Evolutionary conservation across 257 asterid genomes (phyloP), one percentile per base, ranked within the genome.

Genomic region (Fraxinus americana): DNA sequence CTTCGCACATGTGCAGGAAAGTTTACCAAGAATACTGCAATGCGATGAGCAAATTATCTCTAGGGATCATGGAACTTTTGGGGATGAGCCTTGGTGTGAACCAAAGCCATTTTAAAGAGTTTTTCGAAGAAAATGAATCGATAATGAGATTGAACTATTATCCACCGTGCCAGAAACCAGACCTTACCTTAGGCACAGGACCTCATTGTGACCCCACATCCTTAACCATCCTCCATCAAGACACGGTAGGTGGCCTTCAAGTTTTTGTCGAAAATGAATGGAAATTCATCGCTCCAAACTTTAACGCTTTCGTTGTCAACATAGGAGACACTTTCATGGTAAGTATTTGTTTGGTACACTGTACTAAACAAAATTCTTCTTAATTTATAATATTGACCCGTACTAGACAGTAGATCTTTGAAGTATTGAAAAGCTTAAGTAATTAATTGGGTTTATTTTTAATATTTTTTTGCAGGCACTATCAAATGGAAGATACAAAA

Each of bases 271-370:
- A 94, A 74, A 75, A 88, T 23, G 86, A 92, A 66, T 94, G 99
- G 99, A 74, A 81, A 25, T 86, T 96, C 32, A 89, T 94, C 12
- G 35, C 43, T 8, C 99, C 99, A 1, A 84, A 86, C 72, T 57
- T 72, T 59, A 75, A 85, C 35, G 92, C 97, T 27, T 92, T 94
- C 63, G 98, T 94, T 3, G 96, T 94, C 78, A 94, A 94, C 92
- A 92, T 94, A 21, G 99, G 99, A 11, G 99, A 94, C 86, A 94
- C 99, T 2, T 92, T 94, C 92, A 91, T 90, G 98, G 98, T 94
- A 88, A 66, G 68, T 54, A 63, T 25, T 61, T 12, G 34, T 8
- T 63, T 25, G 34, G 69, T 63, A 11, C 16, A 63, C 36, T 9
- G 69, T 63, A 25, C 2, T 8, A 4, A 10, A 61, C 68, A 16